These are phyloP conservation scores for Talaromyces piceae DNA, from an alignment of 2,329 filamentous ascomycete species.

Conservation along the genomic window DNA sequence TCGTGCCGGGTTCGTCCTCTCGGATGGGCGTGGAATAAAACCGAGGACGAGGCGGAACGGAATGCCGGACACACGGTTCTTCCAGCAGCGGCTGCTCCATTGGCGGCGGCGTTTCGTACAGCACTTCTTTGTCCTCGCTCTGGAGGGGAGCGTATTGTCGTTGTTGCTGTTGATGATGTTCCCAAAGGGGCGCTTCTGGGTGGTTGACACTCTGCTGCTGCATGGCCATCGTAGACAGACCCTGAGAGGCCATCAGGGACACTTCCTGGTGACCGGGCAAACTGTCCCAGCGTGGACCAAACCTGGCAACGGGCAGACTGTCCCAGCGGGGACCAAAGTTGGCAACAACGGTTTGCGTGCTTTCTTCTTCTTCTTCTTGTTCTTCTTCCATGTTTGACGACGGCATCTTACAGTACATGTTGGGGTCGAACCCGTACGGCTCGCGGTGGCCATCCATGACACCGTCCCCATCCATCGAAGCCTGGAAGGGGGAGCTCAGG, in stretches of 20 bases:
- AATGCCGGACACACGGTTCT: background rate
- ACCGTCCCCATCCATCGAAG: constrained; percentile 2
- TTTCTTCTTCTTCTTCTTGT: no score
- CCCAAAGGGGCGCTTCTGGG: background rate
- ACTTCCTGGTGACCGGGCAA: background rate
- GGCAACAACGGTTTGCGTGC: background rate
- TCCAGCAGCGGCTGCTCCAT: background rate
- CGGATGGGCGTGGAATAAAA: constrained; percentile 6
- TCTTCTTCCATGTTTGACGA: background rate
- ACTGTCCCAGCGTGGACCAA: constrained; percentile 3
- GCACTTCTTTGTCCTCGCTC: background rate
- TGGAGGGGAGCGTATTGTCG: background rate
- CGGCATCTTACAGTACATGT: background rate
- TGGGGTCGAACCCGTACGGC: constrained; percentile 2
- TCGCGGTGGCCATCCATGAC: constrained; percentile 1
- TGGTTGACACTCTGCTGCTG: background rate
- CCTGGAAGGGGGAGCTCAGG: constrained; percentile 9
- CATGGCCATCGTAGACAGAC: constrained; percentile 1
- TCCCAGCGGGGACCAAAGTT: constrained; percentile 1
- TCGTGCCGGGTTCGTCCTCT: constrained; percentile 1
- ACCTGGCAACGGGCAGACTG: background rate
- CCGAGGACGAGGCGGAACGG: background rate
- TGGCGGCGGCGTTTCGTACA: constrained; percentile 1
- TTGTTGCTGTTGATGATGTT: background rate
- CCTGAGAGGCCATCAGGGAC: background rate